Percentiles rank a stretch among this genome's conserved stretches.
These are phyloP conservation scores for Venturia oleaginea DNA, from an alignment of 2,329 filamentous ascomycete genomes.

Conservation along the genomic window DNA sequence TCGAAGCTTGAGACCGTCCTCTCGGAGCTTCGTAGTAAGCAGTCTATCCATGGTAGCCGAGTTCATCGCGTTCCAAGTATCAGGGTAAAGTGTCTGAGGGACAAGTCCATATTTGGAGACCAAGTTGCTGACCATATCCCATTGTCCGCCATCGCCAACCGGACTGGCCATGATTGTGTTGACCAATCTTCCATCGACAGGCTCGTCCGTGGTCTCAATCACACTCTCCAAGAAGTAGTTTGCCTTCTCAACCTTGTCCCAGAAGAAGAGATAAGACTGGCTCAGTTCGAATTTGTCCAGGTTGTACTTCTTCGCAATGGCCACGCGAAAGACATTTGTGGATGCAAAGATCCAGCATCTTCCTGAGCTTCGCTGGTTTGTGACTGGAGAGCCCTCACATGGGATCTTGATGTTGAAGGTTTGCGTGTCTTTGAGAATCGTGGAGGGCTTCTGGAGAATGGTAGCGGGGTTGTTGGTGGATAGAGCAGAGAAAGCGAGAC, in stretches of 20 bases:
- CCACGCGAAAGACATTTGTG: conserved; percentile 86
- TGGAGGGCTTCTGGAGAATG: conserved; percentile 55
- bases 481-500: conserved; percentile 67
- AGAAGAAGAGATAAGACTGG: conserved; percentile 83
- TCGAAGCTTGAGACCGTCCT: conserved; percentile 69
- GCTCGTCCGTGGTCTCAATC: conserved; percentile 61
- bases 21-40: conserved; percentile 77
- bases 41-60: conserved; percentile 62
- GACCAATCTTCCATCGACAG: conserved; percentile 63
- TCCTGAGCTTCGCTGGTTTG: conserved; percentile 72
- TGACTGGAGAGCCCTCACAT: conserved; percentile 72
- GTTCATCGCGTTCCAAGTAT: conserved; percentile 68
- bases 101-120: conserved; percentile 59
- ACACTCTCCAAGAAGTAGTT: conserved; percentile 85
- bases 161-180: conserved; percentile 59
- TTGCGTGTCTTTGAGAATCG: conserved; percentile 61
- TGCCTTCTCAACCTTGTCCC: conserved; percentile 86
- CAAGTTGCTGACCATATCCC: conserved; percentile 85
- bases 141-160: conserved; percentile 76
- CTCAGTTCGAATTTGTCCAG: conserved; percentile 76
- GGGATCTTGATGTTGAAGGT: conserved; percentile 78
- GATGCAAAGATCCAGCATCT: conserved; percentile 89
- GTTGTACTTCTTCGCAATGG: conserved; percentile 74
- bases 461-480: conserved; percentile 56
- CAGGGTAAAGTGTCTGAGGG: conserved; percentile 71